Percentiles rank a stretch among this genome's conserved stretches.
Conservation (phyloP, 495 filamentous ascomycete genomes). For the Hypoxylon cercidicola region DNA sequence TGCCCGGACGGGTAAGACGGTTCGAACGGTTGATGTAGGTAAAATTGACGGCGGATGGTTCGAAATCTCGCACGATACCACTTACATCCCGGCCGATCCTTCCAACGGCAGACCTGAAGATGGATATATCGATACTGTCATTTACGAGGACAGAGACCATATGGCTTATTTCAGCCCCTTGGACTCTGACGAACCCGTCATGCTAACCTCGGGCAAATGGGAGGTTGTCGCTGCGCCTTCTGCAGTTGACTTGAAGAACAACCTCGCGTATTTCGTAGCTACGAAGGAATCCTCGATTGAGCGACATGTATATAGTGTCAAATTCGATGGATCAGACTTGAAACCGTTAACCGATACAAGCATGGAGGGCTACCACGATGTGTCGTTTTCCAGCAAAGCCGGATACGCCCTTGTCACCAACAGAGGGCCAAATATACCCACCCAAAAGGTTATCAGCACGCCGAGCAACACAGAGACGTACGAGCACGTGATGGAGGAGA, state of each 20-base stretch:
- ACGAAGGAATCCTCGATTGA: slow-evolving; percentile 89
- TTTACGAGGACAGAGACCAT: slow-evolving; percentile 88
- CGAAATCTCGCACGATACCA: slow-evolving; percentile 88
- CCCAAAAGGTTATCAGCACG: slow-evolving; percentile 90
- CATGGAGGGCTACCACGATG: slow-evolving; percentile 82
- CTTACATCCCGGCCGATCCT: slow-evolving; percentile 86
- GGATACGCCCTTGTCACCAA: slow-evolving; percentile 87
- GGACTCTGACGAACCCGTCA: slow-evolving; percentile 79
- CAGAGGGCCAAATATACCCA: slow-evolving; percentile 85
- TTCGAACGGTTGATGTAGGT: slow-evolving; percentile 79
- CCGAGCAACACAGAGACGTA: slow-evolving; percentile 71
- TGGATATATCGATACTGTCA: slow-evolving; percentile 93
- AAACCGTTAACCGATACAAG: slow-evolving; percentile 76
- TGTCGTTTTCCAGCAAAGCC: slow-evolving; percentile 84
- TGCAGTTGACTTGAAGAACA: slow-evolving; percentile 83
- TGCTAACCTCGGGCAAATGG: slow-evolving; percentile 91
- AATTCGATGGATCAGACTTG: slow-evolving; percentile 78
- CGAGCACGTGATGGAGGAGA: slow-evolving; percentile 80
- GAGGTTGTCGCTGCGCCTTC: slow-evolving; percentile 92
- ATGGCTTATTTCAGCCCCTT: slow-evolving; percentile 94
- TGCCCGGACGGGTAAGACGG: slow-evolving; percentile 77
- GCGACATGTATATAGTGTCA: slow-evolving; percentile 89
- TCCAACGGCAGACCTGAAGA: slow-evolving; percentile 78
- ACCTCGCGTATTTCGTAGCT: slow-evolving; percentile 88
- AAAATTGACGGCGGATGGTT: slow-evolving; percentile 96